These are phyloP conservation scores for Heliamphora pulchella DNA, from an alignment of 179 eudicot genomes.

Conservation along the genomic window DNA sequence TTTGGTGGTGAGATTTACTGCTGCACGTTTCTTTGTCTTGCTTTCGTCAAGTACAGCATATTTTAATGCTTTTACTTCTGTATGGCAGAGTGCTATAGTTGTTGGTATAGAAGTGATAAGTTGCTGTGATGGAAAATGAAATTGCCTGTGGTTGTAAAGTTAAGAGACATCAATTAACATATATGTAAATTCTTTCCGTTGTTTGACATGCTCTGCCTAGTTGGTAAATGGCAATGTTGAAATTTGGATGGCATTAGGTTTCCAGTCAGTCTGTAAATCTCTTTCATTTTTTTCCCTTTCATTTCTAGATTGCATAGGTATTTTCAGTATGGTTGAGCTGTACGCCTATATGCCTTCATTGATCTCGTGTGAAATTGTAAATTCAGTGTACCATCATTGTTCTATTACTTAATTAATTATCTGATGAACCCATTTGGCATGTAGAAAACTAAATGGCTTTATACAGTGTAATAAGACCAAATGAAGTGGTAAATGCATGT, in stretches of 20 bases:
- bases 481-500: not conserved
- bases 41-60: not conserved
- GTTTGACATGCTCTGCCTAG: too few relatives aligned
- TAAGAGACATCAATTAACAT: not conserved
- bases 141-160: not conserved
- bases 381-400: conserved; percentile 4
- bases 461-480: not conserved
- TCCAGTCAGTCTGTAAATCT: not conserved
- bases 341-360: too few relatives aligned
- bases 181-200: too few relatives aligned
- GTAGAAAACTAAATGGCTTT: not conserved
- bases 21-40: not conserved
- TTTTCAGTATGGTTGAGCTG: not conserved
- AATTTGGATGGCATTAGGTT: not conserved
- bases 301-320: not conserved
- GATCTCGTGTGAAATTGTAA: not conserved
- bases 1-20: conserved; percentile 43
- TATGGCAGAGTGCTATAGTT: conserved; percentile 4
- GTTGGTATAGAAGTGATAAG: not conserved
- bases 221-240: not conserved
- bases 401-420: not conserved
- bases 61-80: not conserved
- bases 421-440: not conserved
- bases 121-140: not conserved
- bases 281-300: not conserved